These are phyloP conservation scores for Ecytonucleospora hepatopenaei DNA, from an alignment of 371 early-diverging fungal species.

Conservation along the genomic window DNA sequence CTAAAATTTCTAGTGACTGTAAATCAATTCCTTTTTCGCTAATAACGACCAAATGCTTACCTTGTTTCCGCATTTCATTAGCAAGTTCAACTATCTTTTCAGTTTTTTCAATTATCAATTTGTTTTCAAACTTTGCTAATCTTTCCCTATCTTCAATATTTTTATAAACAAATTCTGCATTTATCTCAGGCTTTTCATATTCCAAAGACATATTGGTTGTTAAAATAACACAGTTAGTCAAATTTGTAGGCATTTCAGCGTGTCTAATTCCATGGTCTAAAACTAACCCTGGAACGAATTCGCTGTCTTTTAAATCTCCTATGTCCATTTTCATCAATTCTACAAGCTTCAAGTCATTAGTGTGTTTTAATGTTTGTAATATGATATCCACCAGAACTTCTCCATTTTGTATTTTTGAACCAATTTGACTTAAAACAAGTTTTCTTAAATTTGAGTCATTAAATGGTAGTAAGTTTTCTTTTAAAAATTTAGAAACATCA, in stretches of 20 bases:
- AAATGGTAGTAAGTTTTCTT: conserved; percentile 65
- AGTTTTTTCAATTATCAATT: conserved; percentile 79
- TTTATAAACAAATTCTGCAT: conserved; percentile 95
- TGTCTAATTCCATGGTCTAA: conserved; percentile 98
- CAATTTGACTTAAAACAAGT: conserved; percentile 79
- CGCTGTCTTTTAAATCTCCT: conserved; percentile 78
- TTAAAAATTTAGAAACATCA: conserved; percentile 68
- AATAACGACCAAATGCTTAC: conserved; percentile 81
- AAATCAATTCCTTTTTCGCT: conserved; percentile 99
- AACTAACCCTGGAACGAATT: conserved; percentile 85
- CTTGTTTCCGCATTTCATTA: conserved; percentile 63
- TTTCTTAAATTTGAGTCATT: conserved; percentile 70
- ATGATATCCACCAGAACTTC: conserved; percentile 79
- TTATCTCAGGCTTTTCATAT: conserved; percentile 99
- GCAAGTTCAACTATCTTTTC: conserved; percentile 78
- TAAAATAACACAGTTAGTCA: conserved; percentile 76
- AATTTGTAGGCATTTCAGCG: conserved; percentile 92
- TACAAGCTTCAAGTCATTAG: conserved; percentile 95
- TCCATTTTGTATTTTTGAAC: conserved; percentile 84
- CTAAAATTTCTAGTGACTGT: conserved; percentile 84
- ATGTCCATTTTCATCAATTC: conserved; percentile 99
- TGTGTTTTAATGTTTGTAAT: conserved; percentile 74
- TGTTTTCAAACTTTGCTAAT: conserved; percentile 87
- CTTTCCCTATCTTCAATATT: conserved; percentile 90
- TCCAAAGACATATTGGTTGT: conserved; percentile 94